Percentiles rank a stretch among this genome's conserved stretches.
Conservation (phyloP, 2,329 filamentous ascomycete species). For the Penicillium sp. region DNA sequence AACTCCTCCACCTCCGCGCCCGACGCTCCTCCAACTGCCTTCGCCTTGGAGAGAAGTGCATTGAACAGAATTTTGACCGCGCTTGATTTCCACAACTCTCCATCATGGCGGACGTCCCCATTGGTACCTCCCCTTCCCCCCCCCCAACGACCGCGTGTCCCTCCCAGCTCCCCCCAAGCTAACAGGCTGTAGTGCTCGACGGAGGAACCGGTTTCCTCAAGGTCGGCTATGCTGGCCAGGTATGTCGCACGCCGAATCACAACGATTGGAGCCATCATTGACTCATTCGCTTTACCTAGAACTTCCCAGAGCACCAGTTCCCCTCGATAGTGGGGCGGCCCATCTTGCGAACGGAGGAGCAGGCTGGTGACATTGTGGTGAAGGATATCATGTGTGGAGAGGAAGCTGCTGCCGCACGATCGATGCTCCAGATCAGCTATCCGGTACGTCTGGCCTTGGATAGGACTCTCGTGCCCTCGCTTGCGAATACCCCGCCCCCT, state of each 20-base stretch:
- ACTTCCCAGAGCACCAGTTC: slow-evolving; percentile 98
- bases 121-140: slow-evolving; percentile 43
- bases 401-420: slow-evolving; percentile 91
- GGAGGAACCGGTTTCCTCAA: slow-evolving; percentile 99
- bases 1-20: slow-evolving; percentile 21
- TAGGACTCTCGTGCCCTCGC: slow-evolving; percentile 17
- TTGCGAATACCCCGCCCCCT: slow-evolving; percentile 19
- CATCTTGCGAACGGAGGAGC: slow-evolving; percentile 94
- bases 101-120: slow-evolving; percentile 53
- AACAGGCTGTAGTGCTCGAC: slow-evolving; percentile 77
- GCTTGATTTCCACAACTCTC: slow-evolving; percentile 12
- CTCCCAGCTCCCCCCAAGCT: slow-evolving; percentile 32
- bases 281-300: slow-evolving; percentile 55
- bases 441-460: slow-evolving; percentile 59
- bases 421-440: slow-evolving; percentile 98
- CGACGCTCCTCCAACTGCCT: slow-evolving; percentile 20
- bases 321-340: slow-evolving; percentile 97
- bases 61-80: slow-evolving; percentile 1
- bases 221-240: slow-evolving; percentile 94
- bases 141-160: slow-evolving; percentile 26
- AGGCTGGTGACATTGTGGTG: slow-evolving; percentile 70
- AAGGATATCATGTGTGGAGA: slow-evolving; percentile 99
- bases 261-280: slow-evolving; percentile 7
- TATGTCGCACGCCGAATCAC: slow-evolving; percentile 40
- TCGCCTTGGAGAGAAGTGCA: slow-evolving; percentile 16